Base-by-base conservation (phyloP, 257 asterid genomes). In the Lycium barbarum region DNA sequence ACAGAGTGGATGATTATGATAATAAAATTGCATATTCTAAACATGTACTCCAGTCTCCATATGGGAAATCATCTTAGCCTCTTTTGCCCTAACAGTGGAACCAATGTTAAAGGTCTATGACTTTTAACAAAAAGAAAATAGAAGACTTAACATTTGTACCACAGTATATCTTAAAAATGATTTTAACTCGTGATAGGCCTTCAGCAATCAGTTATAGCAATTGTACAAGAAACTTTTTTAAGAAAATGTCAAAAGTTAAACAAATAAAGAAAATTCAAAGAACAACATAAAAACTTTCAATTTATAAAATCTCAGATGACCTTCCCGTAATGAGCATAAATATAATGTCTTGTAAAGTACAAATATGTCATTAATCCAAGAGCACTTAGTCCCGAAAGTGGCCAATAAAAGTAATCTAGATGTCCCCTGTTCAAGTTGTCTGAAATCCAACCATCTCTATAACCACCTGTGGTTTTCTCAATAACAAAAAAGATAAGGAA, bases 381-480 rank as follows among this genome's bases (percentile, higher is more conserved):
- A 5, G 88, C 87, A 18, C 85, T 26, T 38, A 91, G 81, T 72
- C 86, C 94, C 0, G 93, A 92, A 62, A 93, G 90, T 7, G 92
- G 86, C 95, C 95, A 91, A 79, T 91, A 93, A 89, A 94, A 92
- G 87, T 94, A 92, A 86, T 93, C 94, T 4, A 94, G 89, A 83
- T 93, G 98, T 0, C 91, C 98, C 14, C 86, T 87, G 22, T 94
- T 94, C 92, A 94, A 84, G 84, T 94, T 93, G 76, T 91, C 84
- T 1, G 91, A 71, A 49, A 94, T 89, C 97, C 97, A 94, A 65
- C 98, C 86, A 17, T 85, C 88, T 36, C 12, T 67, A 40, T 5
- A 3, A 40, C 5, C 5, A 3, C 91, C 47, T 0, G 97, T 93
- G 36, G 83, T 86, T 43, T 80, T 86, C 84, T 92, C 88, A 47